Percentiles rank a stretch among this genome's conserved stretches.
These are phyloP conservation scores for Arachis hypogaea DNA, from an alignment of 306 rosid species.

Conservation along the genomic window DNA sequence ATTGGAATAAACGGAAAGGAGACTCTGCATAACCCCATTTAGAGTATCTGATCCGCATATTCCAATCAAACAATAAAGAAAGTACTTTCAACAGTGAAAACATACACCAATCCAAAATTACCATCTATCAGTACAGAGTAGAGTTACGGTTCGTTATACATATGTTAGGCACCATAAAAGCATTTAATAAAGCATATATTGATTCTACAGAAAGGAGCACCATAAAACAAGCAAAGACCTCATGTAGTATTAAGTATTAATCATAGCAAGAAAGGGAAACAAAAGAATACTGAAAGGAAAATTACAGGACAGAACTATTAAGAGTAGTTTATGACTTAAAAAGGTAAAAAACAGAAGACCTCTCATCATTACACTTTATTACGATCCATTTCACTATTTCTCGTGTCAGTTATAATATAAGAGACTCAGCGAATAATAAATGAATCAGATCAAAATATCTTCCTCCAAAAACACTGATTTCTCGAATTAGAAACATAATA, in stretches of 20 bases:
- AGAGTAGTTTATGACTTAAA: background rate
- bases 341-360: background rate
- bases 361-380: too few relatives aligned
- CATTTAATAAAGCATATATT: too few relatives aligned
- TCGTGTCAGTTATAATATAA: too few relatives aligned
- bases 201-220: background rate
- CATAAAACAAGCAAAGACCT: conserved; percentile 1
- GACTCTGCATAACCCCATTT: conserved; percentile 25
- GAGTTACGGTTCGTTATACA: background rate
- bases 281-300: conserved; percentile 1
- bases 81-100: conserved; percentile 5
- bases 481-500: too few relatives aligned
- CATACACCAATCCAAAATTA: background rate
- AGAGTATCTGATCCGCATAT: conserved; percentile 31
- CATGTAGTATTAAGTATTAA: background rate
- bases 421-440: too few relatives aligned
- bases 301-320: background rate
- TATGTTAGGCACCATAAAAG: background rate
- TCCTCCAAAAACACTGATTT: too few relatives aligned
- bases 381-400: too few relatives aligned
- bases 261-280: background rate
- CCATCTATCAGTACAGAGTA: conserved; percentile 7
- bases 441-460: too few relatives aligned
- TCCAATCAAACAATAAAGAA: conserved; percentile 1
- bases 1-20: conserved; percentile 27